Evolutionary conservation across 2,329 filamentous ascomycete species (phyloP).

Genomic region (Chaetoscypha palmicola): DNA sequence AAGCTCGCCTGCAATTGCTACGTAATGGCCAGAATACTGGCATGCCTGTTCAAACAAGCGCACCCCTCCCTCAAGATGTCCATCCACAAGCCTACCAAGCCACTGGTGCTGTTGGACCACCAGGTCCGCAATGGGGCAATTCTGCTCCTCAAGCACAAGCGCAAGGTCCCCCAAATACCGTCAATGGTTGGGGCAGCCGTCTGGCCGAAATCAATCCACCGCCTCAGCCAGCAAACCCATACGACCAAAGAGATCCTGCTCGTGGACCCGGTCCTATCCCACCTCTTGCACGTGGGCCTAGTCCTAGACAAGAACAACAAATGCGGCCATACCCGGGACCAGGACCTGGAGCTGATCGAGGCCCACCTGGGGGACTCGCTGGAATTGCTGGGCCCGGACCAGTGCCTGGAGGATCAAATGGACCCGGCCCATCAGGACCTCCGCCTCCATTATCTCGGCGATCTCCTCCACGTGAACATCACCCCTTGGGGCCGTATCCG

Average conservation of each 20-base stretch:
- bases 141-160: slow-evolving; percentile 60
- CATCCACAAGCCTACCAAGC: slow-evolving; percentile 91
- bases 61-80: slow-evolving; percentile 90
- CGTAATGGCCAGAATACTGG: slow-evolving; percentile 72
- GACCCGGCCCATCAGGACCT: slow-evolving; percentile 46
- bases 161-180: slow-evolving; percentile 30
- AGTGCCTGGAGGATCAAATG: slow-evolving; percentile 17
- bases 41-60: slow-evolving; percentile 61
- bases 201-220: slow-evolving; percentile 73
- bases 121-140: slow-evolving; percentile 83
- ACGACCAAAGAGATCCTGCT: slow-evolving; percentile 69
- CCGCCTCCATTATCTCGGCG: slow-evolving; percentile 2
- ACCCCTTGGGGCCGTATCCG: slow-evolving; percentile 16
- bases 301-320: slow-evolving; percentile 66
- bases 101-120: slow-evolving; percentile 72
- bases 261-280: slow-evolving; percentile 61
- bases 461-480: slow-evolving; percentile 40
- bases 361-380: slow-evolving; percentile 34
- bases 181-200: slow-evolving; percentile 50
- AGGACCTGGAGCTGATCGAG: slow-evolving; percentile 39
- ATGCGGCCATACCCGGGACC: slow-evolving; percentile 61
- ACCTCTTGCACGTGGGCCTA: slow-evolving; percentile 56
- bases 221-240: slow-evolving; percentile 72
- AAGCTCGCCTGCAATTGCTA: slow-evolving; percentile 82
- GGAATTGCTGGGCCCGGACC: background rate